These are phyloP conservation scores for Nannochloris sp. DNA, from an alignment of 139 green algal species.

Conservation along the genomic window DNA sequence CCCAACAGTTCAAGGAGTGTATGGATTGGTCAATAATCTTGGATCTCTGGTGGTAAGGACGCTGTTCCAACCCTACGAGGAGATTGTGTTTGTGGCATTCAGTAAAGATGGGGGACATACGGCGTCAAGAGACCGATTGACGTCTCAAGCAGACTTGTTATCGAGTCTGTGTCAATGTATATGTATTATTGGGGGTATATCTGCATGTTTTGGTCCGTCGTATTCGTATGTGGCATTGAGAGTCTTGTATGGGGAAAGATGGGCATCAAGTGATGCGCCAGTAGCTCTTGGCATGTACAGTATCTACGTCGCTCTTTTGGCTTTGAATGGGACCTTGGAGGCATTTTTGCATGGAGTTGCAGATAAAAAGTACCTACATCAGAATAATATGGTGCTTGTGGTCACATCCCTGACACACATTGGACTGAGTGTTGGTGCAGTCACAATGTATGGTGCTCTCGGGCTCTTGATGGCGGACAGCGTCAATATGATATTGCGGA, in stretches of 20 bases:
- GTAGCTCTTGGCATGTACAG: constrained; percentile 60
- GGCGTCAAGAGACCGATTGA: background rate
- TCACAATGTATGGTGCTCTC: constrained; percentile 26
- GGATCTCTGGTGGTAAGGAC: constrained; percentile 75
- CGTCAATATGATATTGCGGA: constrained; percentile 67
- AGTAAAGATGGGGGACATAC: constrained; percentile 23
- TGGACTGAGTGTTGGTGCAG: constrained; percentile 30
- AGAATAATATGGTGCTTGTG: constrained; percentile 52
- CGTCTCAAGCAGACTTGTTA: constrained; percentile 36
- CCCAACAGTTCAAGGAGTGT: constrained; percentile 64
- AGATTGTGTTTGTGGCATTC: constrained; percentile 79
- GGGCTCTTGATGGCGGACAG: constrained; percentile 65
- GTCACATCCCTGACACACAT: constrained; percentile 42
- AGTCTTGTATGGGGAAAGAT: constrained; percentile 57
- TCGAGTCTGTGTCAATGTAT: constrained; percentile 41
- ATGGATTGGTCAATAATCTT: constrained; percentile 75
- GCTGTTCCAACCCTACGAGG: constrained; percentile 78
- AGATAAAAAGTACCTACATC: constrained; percentile 30
- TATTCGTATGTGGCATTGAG: constrained; percentile 60
- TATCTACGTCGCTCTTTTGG: constrained; percentile 68
- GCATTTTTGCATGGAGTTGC: constrained; percentile 71
- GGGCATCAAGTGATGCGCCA: constrained; percentile 62
- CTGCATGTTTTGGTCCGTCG: constrained; percentile 64
- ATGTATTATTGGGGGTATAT: constrained; percentile 47
- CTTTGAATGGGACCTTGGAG: constrained; percentile 68